A percentile compares a stretch with the other conserved stretches of the same genome.
These are phyloP conservation scores for Boletus pseudo-olivaceus DNA, from an alignment of 768 basidiomycete genomes.

Conservation along the genomic window DNA sequence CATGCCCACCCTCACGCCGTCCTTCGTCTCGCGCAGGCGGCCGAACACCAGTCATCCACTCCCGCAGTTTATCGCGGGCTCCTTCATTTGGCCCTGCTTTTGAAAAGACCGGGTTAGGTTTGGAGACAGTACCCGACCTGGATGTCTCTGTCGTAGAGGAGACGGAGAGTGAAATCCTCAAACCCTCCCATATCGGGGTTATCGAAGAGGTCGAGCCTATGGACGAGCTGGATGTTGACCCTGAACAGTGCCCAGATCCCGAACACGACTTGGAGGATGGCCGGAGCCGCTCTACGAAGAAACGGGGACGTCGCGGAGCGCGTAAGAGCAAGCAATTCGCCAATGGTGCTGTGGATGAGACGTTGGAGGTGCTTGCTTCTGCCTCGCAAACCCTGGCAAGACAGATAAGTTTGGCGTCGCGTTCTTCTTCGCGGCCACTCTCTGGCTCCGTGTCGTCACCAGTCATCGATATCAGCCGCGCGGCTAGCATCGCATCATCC, in stretches of 20 bases:
- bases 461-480: conserved; percentile 23
- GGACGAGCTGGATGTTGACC: conserved; percentile 30
- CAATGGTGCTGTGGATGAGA: conserved; percentile 42
- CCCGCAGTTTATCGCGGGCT: conserved; percentile 59
- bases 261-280: conserved; percentile 35
- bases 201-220: conserved; percentile 38
- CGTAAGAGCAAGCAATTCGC: conserved; percentile 62
- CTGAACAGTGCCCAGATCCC: conserved; percentile 11
- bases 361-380: conserved; percentile 66
- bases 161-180: conserved; percentile 33
- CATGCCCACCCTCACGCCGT: conserved; percentile 65
- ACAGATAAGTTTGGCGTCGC: conserved; percentile 72
- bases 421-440: conserved; percentile 38
- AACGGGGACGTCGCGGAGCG: conserved; percentile 79
- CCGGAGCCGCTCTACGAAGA: conserved; percentile 60
- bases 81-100: conserved; percentile 55
- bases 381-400: conserved; percentile 82
- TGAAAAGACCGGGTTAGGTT: conserved; percentile 42
- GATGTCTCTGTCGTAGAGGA: conserved; percentile 40
- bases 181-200: conserved; percentile 25
- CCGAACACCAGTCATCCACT: conserved; percentile 50
- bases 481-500: conserved; percentile 23
- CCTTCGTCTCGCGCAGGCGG: conserved; percentile 64
- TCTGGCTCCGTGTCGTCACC: conserved; percentile 13
- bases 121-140: conserved; percentile 50